These are phyloP conservation scores for Hypomontagnella monticulosa DNA, from an alignment of 495 filamentous ascomycete species.

Conservation along the genomic window DNA sequence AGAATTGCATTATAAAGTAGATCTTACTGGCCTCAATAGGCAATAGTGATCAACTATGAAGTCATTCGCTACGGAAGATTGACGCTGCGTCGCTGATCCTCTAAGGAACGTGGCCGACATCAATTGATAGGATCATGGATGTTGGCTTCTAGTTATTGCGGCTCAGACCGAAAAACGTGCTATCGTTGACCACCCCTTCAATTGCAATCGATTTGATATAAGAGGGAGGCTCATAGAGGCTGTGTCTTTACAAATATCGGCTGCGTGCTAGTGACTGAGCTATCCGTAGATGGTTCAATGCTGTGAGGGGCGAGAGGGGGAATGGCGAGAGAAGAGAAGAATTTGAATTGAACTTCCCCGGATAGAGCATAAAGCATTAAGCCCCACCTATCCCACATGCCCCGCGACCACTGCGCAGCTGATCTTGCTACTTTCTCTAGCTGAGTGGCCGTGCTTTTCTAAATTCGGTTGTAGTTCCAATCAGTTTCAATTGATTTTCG, in stretches of 20 bases:
- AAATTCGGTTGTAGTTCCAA: slow-evolving; percentile 5
- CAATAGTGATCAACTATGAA: slow-evolving; percentile 12
- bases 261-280: too few species aligned
- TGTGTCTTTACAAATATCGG: too few species aligned
- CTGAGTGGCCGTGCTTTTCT: slow-evolving; percentile 19
- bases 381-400: slow-evolving; percentile 20
- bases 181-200: neutral
- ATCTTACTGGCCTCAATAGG: slow-evolving; percentile 13
- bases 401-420: slow-evolving; percentile 18
- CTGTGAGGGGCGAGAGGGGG: too few species aligned
- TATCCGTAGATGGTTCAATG: too few species aligned
- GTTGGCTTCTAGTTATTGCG: neutral
- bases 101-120: neutral
- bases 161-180: neutral
- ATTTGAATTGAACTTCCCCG: too few species aligned
- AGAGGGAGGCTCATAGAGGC: neutral
- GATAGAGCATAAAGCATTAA: neutral
- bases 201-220: neutral
- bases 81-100: slow-evolving; percentile 18
- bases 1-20: slow-evolving; percentile 8
- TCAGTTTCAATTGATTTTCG: too few species aligned
- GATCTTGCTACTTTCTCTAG: slow-evolving; percentile 11
- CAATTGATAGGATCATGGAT: too few species aligned
- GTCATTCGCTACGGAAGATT: slow-evolving; percentile 21
- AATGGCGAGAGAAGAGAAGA: too few species aligned